phyloP scores from a whole-genome alignment of 768 basidiomycete species.

The Naganishia vaughanmartiniae region DNA sequence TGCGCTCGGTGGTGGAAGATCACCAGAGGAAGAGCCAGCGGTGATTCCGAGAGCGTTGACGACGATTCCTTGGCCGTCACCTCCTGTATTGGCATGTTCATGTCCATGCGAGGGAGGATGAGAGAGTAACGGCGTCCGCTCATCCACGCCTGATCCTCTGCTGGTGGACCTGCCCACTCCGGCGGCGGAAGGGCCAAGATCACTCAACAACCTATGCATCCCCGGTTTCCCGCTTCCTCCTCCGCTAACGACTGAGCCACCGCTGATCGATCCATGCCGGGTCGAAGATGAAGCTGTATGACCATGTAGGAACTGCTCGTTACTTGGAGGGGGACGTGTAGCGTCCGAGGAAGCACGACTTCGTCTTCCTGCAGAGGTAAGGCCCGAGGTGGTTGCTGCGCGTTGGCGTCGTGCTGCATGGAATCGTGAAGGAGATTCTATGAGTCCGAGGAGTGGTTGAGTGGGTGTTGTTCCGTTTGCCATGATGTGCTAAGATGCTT shows the following conservation, averaged over 20 bases:
- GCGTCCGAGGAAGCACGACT: conserved; percentile 17
- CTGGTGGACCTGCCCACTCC: neutral
- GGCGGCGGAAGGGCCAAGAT: neutral
- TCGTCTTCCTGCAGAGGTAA: neutral
- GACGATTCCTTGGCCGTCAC: neutral
- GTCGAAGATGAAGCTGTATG: neutral
- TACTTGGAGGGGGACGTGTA: neutral
- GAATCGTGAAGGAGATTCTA: neutral
- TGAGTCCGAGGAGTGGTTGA: neutral
- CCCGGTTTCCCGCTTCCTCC: neutral
- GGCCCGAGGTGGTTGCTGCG: conserved; percentile 5
- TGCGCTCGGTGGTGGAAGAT: too few relatives aligned
- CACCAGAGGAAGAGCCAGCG: neutral
- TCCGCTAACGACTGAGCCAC: too few relatives aligned
- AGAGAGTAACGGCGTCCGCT: conserved; percentile 26
- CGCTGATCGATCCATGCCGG: conserved; percentile 4
- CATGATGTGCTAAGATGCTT: neutral
- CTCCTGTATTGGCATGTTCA: neutral
- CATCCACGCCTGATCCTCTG: conserved; percentile 6
- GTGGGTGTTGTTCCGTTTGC: neutral
- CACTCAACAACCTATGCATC: conserved; percentile 3
- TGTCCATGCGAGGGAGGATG: neutral
- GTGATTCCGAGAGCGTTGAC: conserved; percentile 15
- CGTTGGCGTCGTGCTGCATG: conserved; percentile 10
- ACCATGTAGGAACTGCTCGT: neutral